A percentile compares a stretch with the other conserved stretches of the same genome.
Conservation (phyloP, 768 basidiomycete genomes). For the Aureoboletus auriporus region DNA sequence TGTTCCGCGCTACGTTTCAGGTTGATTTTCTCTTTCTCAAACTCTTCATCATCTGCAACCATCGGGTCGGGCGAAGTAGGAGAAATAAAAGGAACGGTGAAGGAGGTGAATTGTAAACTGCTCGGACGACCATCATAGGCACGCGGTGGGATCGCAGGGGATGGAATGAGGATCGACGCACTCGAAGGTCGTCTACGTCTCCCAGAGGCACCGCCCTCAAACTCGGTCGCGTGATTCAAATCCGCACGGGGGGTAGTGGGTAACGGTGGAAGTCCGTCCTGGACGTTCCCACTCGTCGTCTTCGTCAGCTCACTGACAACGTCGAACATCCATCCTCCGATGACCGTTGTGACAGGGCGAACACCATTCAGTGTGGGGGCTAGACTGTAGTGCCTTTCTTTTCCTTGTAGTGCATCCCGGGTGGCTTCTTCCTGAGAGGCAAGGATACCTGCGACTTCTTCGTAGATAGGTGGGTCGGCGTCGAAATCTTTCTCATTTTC, state of each 20-base stretch:
- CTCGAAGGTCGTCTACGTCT: slow-evolving; percentile 25
- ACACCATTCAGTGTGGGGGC: slow-evolving; percentile 32
- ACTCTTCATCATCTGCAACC: slow-evolving; percentile 36
- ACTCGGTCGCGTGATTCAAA: slow-evolving; percentile 20
- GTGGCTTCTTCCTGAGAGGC: slow-evolving; percentile 45
- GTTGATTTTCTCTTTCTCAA: slow-evolving; percentile 43
- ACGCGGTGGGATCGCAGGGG: slow-evolving; percentile 26
- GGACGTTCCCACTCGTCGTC: slow-evolving; percentile 6
- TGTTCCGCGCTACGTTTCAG: slow-evolving; percentile 36
- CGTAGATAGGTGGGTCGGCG: slow-evolving; percentile 25
- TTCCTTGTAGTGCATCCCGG: slow-evolving; percentile 17
- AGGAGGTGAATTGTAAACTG: slow-evolving; percentile 68
- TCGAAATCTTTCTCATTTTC: slow-evolving; percentile 36
- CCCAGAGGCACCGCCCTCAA: slow-evolving; percentile 20
- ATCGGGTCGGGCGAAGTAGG: slow-evolving; percentile 20
- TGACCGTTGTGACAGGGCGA: slow-evolving; percentile 46
- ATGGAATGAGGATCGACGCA: slow-evolving; percentile 37
- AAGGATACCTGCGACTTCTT: slow-evolving; percentile 44
- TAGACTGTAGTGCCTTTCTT: slow-evolving; percentile 41
- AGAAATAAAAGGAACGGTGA: slow-evolving; percentile 39
- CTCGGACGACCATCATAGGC: slow-evolving; percentile 27
- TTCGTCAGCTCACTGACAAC: slow-evolving; percentile 64
- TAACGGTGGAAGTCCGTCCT: slow-evolving; percentile 9
- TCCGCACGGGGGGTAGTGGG: slow-evolving; percentile 15
- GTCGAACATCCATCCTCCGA: slow-evolving; percentile 86